phyloP scores from a whole-genome alignment of 768 basidiomycete genomes.

The Scleroderma bovista region DNA sequence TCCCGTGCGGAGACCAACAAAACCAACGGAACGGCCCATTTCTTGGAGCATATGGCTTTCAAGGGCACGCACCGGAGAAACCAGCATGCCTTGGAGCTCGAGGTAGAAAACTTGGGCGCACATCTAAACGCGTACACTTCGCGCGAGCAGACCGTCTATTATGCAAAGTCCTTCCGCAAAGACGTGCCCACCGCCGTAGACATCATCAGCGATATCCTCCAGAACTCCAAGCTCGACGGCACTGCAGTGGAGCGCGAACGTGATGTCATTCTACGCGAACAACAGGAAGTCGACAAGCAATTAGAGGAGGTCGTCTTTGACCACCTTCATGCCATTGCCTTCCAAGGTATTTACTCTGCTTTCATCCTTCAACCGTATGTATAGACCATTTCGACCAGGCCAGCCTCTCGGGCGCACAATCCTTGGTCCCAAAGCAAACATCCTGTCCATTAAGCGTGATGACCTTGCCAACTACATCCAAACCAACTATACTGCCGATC shows the following conservation, averaged over 20 bases:
- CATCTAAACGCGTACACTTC: conserved; percentile 98
- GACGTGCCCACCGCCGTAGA: conserved; percentile 89
- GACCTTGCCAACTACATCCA: conserved; percentile 90
- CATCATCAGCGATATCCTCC: conserved; percentile 97
- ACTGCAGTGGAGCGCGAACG: conserved; percentile 90
- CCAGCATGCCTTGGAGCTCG: conserved; percentile 89
- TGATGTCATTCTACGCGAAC: conserved; percentile 93
- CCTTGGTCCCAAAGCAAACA: conserved; percentile 93
- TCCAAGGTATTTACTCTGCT: conserved; percentile 65
- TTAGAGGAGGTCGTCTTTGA: conserved; percentile 98
- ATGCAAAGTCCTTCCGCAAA: conserved; percentile 96
- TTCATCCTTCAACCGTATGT: conserved; percentile 2
- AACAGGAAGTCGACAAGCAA: conserved; percentile 99
- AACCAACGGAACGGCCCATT: conserved; percentile 96
- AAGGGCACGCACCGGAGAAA: conserved; percentile 88
- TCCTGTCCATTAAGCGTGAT: conserved; percentile 88
- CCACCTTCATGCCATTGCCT: conserved; percentile 94
- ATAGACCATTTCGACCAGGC: conserved; percentile 38
- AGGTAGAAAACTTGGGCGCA: conserved; percentile 96
- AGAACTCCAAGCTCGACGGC: conserved; percentile 90
- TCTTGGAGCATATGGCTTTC: conserved; percentile 98
- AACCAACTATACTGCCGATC: conserved; percentile 97
- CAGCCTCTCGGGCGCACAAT: conserved; percentile 97
- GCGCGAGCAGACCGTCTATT: conserved; percentile 98
- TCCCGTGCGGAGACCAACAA: conserved; percentile 93